Evolutionary conservation across 192 early-diverging fungal species (phyloP), one percentile per base, ranked within the genome.

Genomic region (Backusella macrospora): DNA sequence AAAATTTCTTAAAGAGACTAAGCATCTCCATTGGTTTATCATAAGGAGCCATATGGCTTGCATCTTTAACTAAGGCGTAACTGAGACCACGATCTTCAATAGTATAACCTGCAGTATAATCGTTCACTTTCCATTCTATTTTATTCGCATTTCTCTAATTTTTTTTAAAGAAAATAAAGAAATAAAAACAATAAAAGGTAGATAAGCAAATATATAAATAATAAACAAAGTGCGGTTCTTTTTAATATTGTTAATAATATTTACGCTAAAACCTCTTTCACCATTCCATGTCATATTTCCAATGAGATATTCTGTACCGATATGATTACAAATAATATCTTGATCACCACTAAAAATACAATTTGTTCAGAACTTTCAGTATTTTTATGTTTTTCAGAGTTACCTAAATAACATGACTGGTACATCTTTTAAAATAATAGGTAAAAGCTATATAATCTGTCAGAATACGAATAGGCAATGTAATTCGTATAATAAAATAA

Each of bases 1-100:
- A 40, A 29, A 44, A 21, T 34, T 48, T 5, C 34, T 15, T 37
- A 26, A 26, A 44, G 40, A 42, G 66, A 13, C 21, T 43, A 34
- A 90, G 72, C 26, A 89, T 85, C 68, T 83, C 88, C 65, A 88
- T 76, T 15, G 95, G 94, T 78, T 90, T 88, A 76, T 98, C 96
- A 71, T 96, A 96, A 8, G 96, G 96, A 14, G 87, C 91, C 94
- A 95, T 95, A 55, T 95, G 94, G 4, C 95, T 93, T 38, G 92
- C 92, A 64, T 90, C 94, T 79, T 92, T 93, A 40, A 97, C 85
- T 6, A 92, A 82, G 34, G 96, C 81, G 82, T 94, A 98, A 15
- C 90, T 90, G 59, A 99, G 85, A 72, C 90, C 90, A 38, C 86
- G 75, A 15, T 76, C 85, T 42, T 73, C 62, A 15, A 70, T 78